Evolutionary conservation across 306 rosid species (phyloP), one percentile per base, ranked within the genome.

Genomic region (Dryas alaskensis): DNA sequence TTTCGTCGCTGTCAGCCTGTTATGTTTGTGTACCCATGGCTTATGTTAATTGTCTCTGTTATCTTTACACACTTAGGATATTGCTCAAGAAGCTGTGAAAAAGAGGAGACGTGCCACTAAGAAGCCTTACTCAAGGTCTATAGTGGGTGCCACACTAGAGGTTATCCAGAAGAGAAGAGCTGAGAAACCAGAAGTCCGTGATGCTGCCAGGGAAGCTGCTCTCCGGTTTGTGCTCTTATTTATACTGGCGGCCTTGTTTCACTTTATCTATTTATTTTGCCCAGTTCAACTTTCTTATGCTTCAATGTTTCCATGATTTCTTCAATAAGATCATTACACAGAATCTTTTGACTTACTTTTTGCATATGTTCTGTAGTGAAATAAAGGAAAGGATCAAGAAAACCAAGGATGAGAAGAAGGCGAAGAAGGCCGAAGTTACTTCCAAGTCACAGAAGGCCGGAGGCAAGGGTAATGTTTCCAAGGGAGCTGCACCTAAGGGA

Each of bases 391-490:
- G 98, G 75, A 90, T 90, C 67, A 92, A 90, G 83, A 92, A 92
- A 25, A 88, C 96, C 0, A 92, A 92, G 82, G 98, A 92, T 25
- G 98, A 92, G 59, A 92, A 92, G 86, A 92, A 90, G 83, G 94
- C 98, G 0, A 90, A 87, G 84, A 92, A 90, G 81, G 92, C 96
- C 2, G 98, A 92, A 80, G 95, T 87, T 8, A 57, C 92, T 1
- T 1, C 37, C 0, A 91, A 91, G 85, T 2, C 90, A 13, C 89
- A 87, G 76, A 91, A 91, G 70, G 3, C 88, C 4, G 79, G 60
- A 64, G 87, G 86, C 31, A 90, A 90, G 83, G 81, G 88, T 40
- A 88, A 48, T 69, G 62, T 82, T 65, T 5, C 84, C 3, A 92
- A 87, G 87, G 92, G 94, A 78, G 82, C 83, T 40, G 76, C 8